Evolutionary conservation across 2,329 filamentous ascomycete species (phyloP).

Genomic region (Passalora sequoiae): DNA sequence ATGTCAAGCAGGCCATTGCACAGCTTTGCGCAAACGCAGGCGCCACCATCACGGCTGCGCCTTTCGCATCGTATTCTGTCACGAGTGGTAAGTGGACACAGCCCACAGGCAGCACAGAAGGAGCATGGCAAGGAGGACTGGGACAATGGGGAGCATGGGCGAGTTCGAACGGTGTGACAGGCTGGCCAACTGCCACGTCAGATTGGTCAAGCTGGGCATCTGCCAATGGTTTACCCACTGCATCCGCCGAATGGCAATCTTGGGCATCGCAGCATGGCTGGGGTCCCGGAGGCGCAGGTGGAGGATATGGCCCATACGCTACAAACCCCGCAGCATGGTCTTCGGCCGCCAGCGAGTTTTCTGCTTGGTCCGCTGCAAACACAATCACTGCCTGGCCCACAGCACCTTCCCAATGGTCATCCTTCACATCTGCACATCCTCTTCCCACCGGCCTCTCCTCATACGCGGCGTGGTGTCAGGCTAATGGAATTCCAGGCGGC

Average conservation of each 20-base stretch:
- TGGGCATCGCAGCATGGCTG: slow-evolving; percentile 27
- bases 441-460: slow-evolving; percentile 22
- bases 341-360: slow-evolving; percentile 14
- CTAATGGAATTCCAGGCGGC: slow-evolving; percentile 18
- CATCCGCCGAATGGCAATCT: slow-evolving; percentile 25
- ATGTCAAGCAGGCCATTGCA: slow-evolving; percentile 25
- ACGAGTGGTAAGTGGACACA: slow-evolving; percentile 23
- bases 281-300: slow-evolving; percentile 5
- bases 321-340: slow-evolving; percentile 7
- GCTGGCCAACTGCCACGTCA: slow-evolving; percentile 19
- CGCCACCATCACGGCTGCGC: slow-evolving; percentile 21
- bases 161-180: slow-evolving; percentile 14
- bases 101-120: slow-evolving; percentile 1
- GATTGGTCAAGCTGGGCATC: slow-evolving; percentile 22
- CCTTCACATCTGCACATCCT: slow-evolving; percentile 30
- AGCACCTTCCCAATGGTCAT: slow-evolving; percentile 26
- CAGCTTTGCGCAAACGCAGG: slow-evolving; percentile 29
- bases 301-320: slow-evolving; percentile 14
- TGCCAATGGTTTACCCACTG: slow-evolving; percentile 24
- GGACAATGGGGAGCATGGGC: slow-evolving; percentile 17
- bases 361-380: slow-evolving; percentile 25
- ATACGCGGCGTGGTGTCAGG: slow-evolving; percentile 16
- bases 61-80: slow-evolving; percentile 24
- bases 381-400: slow-evolving; percentile 26
- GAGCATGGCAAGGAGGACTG: slow-evolving; percentile 1